Base-by-base conservation (phyloP, 2,329 filamentous ascomycete species). In the Aspergillus felis region DNA sequence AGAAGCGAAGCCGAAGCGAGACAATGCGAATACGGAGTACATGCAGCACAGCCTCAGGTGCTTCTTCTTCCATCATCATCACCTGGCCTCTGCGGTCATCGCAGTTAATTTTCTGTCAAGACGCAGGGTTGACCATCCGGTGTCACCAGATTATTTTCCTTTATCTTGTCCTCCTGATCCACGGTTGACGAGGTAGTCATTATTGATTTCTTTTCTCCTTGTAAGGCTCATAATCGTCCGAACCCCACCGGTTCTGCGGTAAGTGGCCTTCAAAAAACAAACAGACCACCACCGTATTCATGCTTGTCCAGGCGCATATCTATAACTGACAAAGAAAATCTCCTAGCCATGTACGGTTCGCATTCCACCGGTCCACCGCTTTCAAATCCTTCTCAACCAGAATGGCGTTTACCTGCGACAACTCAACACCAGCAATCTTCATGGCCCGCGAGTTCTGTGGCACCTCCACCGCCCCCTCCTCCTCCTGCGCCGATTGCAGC, bases 341-440 rank as follows among this genome's bases (percentile, higher is more conserved):
- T 51, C 25, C 22, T 35, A 58, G 65, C 49, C 25, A 77, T 77
- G 74, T 71, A 73, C 61, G 71, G 71, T 14, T 68, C 65, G 25
- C 64, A 67, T 20, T 65, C 66, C 53, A 50, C 66, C 22, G 63
- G 64, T 60, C 60, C 66, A 29, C 54, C 63, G 4, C 49, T 29
- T 50, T 58, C 63, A 12, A 62, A 55, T 54, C 64, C 72, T 49
- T 61, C 70, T 14, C 69, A 72, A 53, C 74, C 75, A 48, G 74
- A 76, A 71, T 77, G 74, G 74, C 72, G 72, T 58, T 60, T 68
- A 46, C 62, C 68, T 38, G 51, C 65, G 20, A 54, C 58, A 22
- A 38, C 63, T 35, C 61, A 64, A 24, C 55, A 57, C 41, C 55
- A 56, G 20, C 68, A 64, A 51, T 64, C 61, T 12, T 58, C 69